Evolutionary conservation across 164 flowering plant genomes (phyloP).

Genomic region (Kingdonia uniflora): DNA sequence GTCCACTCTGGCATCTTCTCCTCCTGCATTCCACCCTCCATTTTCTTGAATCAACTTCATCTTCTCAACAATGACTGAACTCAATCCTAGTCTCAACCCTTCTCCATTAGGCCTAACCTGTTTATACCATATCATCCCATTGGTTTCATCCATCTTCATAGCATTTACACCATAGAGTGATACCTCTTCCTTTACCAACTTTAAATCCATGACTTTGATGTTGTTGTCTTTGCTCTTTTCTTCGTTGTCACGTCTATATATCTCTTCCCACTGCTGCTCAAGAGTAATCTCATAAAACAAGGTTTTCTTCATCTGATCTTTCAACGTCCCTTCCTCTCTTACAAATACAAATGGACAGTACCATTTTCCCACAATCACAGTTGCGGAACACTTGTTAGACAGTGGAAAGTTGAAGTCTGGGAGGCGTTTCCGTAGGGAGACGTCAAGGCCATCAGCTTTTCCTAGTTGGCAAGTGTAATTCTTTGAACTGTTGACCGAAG

Average conservation of each 20-base stretch:
- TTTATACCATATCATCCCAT: too few species aligned
- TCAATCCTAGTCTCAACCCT: too few species aligned
- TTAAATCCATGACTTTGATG: too few species aligned
- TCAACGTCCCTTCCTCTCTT: background rate
- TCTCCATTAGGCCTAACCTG: background rate
- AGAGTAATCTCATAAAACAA: too few species aligned
- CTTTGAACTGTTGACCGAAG: background rate
- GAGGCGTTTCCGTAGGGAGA: background rate
- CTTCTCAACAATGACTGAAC: conserved; percentile 1
- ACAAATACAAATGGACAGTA: conserved; percentile 2
- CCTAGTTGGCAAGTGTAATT: too few species aligned
- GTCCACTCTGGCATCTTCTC: background rate
- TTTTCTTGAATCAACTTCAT: background rate
- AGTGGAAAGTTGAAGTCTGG: background rate
- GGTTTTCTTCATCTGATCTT: background rate
- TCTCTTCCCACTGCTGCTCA: conserved; percentile 1
- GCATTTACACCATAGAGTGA: background rate
- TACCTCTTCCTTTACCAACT: background rate
- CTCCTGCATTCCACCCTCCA: conserved; percentile 2
- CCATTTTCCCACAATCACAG: conserved; percentile 1
- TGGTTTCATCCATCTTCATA: background rate
- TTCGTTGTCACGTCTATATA: conserved; percentile 8
- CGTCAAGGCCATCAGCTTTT: too few species aligned
- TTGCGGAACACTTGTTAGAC: background rate
- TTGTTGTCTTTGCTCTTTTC: background rate